Conservation (phyloP, 2,329 filamentous ascomycete species). For the Zasmidium citrigriseum region DNA sequence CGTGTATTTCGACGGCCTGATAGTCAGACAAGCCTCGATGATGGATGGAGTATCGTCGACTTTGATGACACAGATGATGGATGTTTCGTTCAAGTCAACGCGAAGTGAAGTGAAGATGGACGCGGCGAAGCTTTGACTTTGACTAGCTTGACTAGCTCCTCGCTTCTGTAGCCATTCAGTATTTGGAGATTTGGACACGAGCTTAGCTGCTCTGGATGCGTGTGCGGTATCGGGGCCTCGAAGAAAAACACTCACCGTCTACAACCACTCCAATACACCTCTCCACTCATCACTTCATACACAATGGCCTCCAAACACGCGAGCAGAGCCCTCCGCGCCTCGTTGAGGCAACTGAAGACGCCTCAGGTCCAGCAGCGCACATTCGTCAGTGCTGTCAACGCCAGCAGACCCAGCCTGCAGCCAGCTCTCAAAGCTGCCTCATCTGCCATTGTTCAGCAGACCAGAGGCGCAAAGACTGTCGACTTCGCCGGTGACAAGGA, state of each 20-base stretch:
- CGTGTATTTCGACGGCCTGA: no score
- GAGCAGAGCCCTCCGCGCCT: constrained; percentile 61
- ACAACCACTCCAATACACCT: constrained; percentile 5
- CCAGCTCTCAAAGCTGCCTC: constrained; percentile 49
- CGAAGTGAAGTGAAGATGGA: neutral
- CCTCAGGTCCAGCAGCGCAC: constrained; percentile 57
- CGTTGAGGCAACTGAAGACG: constrained; percentile 56
- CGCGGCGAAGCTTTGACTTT: no score
- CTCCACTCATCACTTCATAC: constrained; percentile 10
- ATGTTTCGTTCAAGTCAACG: no score
- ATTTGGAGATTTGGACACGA: neutral
- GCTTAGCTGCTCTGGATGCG: neutral
- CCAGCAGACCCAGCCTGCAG: constrained; percentile 45
- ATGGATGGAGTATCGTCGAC: no score
- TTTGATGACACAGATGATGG: no score
- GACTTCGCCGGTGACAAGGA: constrained; percentile 97
- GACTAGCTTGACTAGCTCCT: neutral
- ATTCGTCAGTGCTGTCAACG: constrained; percentile 59
- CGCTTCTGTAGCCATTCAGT: neutral
- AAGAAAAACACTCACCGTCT: constrained; percentile 4
- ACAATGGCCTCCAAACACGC: constrained; percentile 77
- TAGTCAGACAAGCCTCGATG: no score
- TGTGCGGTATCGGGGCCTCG: constrained; percentile 1
- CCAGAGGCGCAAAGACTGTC: constrained; percentile 94
- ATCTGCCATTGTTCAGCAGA: constrained; percentile 57